Evolutionary conservation across 1,139 yeast species (phyloP).

Genomic region (Candida dubliniensis): DNA sequence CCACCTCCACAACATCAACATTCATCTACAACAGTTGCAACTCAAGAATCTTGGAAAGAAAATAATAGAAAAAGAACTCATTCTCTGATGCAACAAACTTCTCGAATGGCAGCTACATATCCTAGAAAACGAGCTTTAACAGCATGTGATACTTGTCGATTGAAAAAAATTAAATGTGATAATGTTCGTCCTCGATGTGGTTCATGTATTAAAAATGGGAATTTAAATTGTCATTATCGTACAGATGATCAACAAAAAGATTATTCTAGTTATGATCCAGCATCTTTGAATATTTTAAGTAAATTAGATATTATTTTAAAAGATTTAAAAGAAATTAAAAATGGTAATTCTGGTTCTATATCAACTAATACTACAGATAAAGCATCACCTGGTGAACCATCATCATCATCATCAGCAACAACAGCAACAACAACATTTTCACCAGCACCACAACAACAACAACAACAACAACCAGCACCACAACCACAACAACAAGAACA

Average conservation of each 20-base stretch:
- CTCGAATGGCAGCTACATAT: constrained; percentile 16
- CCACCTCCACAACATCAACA: constrained; percentile 6
- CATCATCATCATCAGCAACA: too few relatives aligned
- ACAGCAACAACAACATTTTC: background rate
- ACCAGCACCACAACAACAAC: too few relatives aligned
- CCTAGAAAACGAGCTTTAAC: constrained; percentile 43
- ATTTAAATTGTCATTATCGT: constrained; percentile 32
- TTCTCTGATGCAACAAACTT: constrained; percentile 6
- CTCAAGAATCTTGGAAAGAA: constrained; percentile 5
- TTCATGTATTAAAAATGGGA: constrained; percentile 43
- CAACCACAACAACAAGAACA: background rate
- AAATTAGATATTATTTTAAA: constrained; percentile 34
- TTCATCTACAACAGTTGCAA: constrained; percentile 3
- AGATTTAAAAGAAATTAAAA: constrained; percentile 25
- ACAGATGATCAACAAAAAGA: constrained; percentile 31
- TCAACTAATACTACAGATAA: background rate
- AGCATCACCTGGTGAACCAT: too few relatives aligned
- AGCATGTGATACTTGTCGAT: constrained; percentile 50
- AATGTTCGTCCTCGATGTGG: constrained; percentile 51
- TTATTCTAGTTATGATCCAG: constrained; percentile 25
- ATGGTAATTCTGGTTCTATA: background rate
- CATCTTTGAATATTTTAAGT: constrained; percentile 25
- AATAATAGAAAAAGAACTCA: constrained; percentile 12
- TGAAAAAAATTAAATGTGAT: constrained; percentile 53
- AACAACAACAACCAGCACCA: background rate